Base-by-base conservation (phyloP, 2,329 filamentous ascomycete species). In the Rhytidhysteron rufulum region DNA sequence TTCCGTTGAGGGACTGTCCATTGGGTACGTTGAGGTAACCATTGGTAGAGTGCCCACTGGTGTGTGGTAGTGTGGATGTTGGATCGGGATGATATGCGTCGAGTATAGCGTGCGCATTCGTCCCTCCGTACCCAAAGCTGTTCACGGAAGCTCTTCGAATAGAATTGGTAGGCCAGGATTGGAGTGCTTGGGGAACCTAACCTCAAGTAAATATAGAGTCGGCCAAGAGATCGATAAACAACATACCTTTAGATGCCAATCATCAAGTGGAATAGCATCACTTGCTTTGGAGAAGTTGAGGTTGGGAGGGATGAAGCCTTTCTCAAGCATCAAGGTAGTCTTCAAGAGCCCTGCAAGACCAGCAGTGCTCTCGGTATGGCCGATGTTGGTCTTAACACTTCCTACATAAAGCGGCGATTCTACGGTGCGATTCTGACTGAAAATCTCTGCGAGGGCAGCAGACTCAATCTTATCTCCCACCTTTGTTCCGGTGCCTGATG, bases 401-500 rank as follows among this genome's bases (percentile, higher is more conserved):
- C 38, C 31, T 13, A 37, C 34, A 27, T 37, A 37, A n/a, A 37
- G 16, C 5, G 34, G 34, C 5, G 11, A 24, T 11, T 37, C 34
- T n/a, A n/a, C 13, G n/a, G 10, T 5, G 5, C 20, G 24, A 5
- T 4, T 15, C 5, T n/a, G 18, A 11, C 49, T 24, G 21, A 43
- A 35, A 6, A 17, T 25, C 4, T 10, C 31, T 13, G 21, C 30
- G 11, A 49, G 9, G 8, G 48, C 49, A 2, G 22, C 30, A 1
- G 39, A 36, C 29, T 54, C 50, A 8, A 45, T 36, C 2, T 42
- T 39, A 19, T 48, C 45, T 4, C 77, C 75, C 2, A 71, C 75
- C 32, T 71, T 68, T 1, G 78, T 80, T 4, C 77, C 77, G 0
- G 77, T 80, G 9, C n/a, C n/a, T n/a, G n/a, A n/a, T n/a, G n/a